phyloP scores from a whole-genome alignment of 2,329 filamentous ascomycete genomes.

The Neonectria faginata region DNA sequence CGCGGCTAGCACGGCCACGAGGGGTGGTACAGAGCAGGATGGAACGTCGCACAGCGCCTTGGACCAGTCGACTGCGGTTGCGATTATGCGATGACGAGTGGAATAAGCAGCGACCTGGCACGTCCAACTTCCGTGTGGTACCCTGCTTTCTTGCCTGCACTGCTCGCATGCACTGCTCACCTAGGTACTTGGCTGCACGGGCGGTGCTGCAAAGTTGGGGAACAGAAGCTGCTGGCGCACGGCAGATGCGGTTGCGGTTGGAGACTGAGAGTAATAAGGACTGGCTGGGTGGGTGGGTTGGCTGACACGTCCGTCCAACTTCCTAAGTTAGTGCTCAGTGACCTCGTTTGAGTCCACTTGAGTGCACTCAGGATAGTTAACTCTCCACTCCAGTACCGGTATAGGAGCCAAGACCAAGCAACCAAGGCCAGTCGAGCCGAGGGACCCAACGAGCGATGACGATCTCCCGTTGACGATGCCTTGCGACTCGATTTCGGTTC shows the following conservation, averaged over 20 bases:
- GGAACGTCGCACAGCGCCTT: slow-evolving; percentile 38
- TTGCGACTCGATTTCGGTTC: slow-evolving; percentile 35
- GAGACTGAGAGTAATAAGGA: not conserved
- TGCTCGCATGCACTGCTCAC: too few relatives aligned
- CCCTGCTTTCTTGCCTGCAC: not conserved
- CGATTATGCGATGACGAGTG: slow-evolving; percentile 4
- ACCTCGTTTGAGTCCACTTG: not conserved
- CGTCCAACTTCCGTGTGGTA: slow-evolving; percentile 2
- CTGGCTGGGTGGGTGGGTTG: slow-evolving; percentile 12
- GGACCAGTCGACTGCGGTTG: slow-evolving; percentile 15
- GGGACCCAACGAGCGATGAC: slow-evolving; percentile 29
- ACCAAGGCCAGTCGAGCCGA: slow-evolving; percentile 13
- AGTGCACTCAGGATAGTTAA: not conserved
- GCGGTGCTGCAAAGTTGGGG: not conserved
- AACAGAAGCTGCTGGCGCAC: not conserved
- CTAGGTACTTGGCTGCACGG: too few relatives aligned
- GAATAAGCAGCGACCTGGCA: slow-evolving; percentile 9
- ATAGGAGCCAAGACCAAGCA: slow-evolving; percentile 8
- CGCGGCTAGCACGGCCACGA: slow-evolving; percentile 35
- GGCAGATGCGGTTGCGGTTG: slow-evolving; percentile 7
- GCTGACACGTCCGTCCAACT: slow-evolving; percentile 8
- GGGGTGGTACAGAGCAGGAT: slow-evolving; percentile 35
- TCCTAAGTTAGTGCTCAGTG: slow-evolving; percentile 2
- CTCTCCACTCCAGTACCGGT: slow-evolving; percentile 1
- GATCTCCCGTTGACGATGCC: slow-evolving; percentile 43